These are phyloP conservation scores for Picea abies DNA, from an alignment of 83 land plant species.

Conservation along the genomic window DNA sequence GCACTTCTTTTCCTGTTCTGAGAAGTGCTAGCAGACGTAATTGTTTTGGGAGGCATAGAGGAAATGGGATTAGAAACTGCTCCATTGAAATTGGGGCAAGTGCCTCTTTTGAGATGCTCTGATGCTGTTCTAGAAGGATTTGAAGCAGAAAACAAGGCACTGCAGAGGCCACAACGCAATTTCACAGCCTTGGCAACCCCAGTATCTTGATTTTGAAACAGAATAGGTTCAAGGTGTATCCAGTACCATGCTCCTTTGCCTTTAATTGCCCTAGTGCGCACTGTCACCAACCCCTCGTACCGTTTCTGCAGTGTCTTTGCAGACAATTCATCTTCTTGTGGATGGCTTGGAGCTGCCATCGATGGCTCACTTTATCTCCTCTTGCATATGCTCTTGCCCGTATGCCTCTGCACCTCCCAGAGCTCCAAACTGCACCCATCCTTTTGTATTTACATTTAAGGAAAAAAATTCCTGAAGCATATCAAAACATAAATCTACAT, in stretches of 20 bases:
- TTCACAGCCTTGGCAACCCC: constrained; percentile 60
- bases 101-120: constrained; percentile 65
- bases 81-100: constrained; percentile 56
- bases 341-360: constrained; percentile 28
- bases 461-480: constrained; percentile 5
- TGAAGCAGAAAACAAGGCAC: constrained; percentile 61
- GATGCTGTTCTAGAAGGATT: constrained; percentile 62
- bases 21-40: constrained; percentile 3
- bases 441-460: constrained; percentile 14
- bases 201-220: constrained; percentile 56
- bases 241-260: constrained; percentile 73
- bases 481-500: not conserved
- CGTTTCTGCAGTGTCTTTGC: constrained; percentile 56
- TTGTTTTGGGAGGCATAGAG: constrained; percentile 10
- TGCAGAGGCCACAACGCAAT: constrained; percentile 59
- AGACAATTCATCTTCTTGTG: constrained; percentile 43
- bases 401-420: constrained; percentile 14
- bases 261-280: constrained; percentile 61
- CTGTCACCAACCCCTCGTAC: constrained; percentile 57
- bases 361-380: constrained; percentile 17
- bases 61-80: constrained; percentile 32
- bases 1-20: constrained; percentile 26
- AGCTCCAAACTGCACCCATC: constrained; percentile 20
- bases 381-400: constrained; percentile 16
- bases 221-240: constrained; percentile 56